Percentiles rank a stretch among this genome's conserved stretches.
These are phyloP conservation scores for Neoarthrinium moseri DNA, from an alignment of 2,329 filamentous ascomycete species.

Conservation along the genomic window DNA sequence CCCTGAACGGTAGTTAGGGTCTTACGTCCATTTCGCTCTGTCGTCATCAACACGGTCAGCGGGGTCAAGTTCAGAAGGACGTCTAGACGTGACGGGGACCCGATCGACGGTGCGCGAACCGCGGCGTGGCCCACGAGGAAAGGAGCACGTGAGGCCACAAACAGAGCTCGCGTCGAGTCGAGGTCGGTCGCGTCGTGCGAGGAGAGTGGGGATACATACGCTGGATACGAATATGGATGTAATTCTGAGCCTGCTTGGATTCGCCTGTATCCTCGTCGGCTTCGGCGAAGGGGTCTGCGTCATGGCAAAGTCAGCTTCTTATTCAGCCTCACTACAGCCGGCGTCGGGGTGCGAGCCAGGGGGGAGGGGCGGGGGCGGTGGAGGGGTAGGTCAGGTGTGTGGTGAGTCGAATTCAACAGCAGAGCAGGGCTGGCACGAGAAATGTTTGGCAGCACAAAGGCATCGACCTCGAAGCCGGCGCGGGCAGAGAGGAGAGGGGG, in stretches of 20 bases:
- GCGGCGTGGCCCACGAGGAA: too few relatives aligned
- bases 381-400: conserved; percentile 1
- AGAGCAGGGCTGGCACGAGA: too few relatives aligned
- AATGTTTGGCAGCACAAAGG: too few relatives aligned
- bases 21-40: conserved; percentile 99
- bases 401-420: too few relatives aligned
- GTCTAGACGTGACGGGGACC: background rate
- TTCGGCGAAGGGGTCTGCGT: conserved; percentile 98
- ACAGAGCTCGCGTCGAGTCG: background rate
- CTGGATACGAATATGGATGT: conserved; percentile 99
- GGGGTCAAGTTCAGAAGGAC: background rate
- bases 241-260: conserved; percentile 92
- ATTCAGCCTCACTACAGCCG: background rate
- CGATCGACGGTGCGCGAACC: too few relatives aligned
- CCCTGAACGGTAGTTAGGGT: conserved; percentile 99
- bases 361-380: background rate
- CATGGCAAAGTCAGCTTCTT: background rate
- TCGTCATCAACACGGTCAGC: background rate
- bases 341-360: background rate
- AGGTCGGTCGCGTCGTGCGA: background rate
- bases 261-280: conserved; percentile 99
- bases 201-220: conserved; percentile 60
- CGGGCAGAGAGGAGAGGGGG: background rate
- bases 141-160: conserved; percentile 6
- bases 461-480: background rate